A percentile compares a stretch with the other conserved stretches of the same genome.
phyloP scores from a whole-genome alignment of 192 early-diverging fungal genomes.

The Rhizophagus sp. region DNA sequence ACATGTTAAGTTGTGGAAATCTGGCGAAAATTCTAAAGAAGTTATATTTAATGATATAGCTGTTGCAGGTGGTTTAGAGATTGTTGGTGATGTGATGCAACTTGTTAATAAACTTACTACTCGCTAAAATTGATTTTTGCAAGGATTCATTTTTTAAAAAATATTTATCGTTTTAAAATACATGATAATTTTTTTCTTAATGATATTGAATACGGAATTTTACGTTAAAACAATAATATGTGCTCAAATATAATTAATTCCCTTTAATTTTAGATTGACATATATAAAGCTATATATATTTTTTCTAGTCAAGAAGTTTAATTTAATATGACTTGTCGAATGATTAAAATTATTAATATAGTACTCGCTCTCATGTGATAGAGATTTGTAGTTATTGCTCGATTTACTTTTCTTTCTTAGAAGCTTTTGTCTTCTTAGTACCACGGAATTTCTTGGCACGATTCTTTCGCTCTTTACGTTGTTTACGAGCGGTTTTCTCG shows the following conservation, averaged over 20 bases:
- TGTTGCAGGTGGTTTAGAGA: conserved; percentile 36
- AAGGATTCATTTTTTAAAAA: too few relatives aligned
- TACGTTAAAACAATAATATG: too few relatives aligned
- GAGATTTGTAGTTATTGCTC: not conserved
- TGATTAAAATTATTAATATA: too few relatives aligned
- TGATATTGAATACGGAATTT: too few relatives aligned
- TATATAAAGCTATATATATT: too few relatives aligned
- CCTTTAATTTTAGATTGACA: too few relatives aligned
- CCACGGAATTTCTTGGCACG: conserved; percentile 97
- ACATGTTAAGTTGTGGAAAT: conserved; percentile 32
- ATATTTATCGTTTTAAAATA: too few relatives aligned
- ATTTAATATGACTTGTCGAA: too few relatives aligned
- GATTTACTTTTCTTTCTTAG: conserved; percentile 57
- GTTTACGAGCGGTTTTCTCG: conserved; percentile 86
- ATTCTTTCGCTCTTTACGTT: conserved; percentile 99
- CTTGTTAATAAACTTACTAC: conserved; percentile 10
- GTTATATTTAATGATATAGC: conserved; percentile 38
- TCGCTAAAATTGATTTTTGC: not conserved
- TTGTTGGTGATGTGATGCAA: conserved; percentile 40
- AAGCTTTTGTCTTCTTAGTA: conserved; percentile 87
- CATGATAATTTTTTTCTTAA: too few relatives aligned
- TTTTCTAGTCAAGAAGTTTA: too few relatives aligned
- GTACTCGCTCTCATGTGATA: too few relatives aligned
- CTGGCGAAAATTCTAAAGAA: conserved; percentile 14
- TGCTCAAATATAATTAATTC: too few relatives aligned